Evolutionary conservation across 352 stramenopile species (phyloP).

Genomic region (Phytophthora macrochlamydospora): DNA sequence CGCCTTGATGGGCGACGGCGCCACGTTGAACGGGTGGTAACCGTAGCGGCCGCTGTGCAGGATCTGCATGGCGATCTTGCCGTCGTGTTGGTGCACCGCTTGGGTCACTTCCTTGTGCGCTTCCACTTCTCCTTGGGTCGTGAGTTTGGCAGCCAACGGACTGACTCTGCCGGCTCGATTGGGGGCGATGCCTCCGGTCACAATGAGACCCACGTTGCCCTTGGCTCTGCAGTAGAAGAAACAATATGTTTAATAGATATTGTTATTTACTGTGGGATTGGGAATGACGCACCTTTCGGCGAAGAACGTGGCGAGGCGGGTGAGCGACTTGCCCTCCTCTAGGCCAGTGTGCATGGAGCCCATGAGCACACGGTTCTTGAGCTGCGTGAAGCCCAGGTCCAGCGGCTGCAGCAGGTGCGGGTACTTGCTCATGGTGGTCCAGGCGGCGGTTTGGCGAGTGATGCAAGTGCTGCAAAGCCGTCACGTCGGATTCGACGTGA

Average conservation of each 20-base stretch:
- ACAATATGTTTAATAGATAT: not conserved
- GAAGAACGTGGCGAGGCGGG: conserved; percentile 94
- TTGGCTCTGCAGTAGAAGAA: conserved; percentile 58
- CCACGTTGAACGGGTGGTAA: conserved; percentile 96
- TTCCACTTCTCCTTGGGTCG: conserved; percentile 87
- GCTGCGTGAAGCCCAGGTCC: conserved; percentile 80
- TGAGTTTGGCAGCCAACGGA: conserved; percentile 95
- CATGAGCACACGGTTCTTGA: conserved; percentile 91
- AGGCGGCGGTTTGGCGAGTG: no score
- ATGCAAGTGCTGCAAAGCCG: no score
- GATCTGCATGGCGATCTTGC: conserved; percentile 93
- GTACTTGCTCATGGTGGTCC: conserved; percentile 64
- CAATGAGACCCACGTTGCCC: conserved; percentile 94
- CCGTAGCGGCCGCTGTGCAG: conserved; percentile 95
- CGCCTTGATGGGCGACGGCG: conserved; percentile 91
- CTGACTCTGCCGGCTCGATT: conserved; percentile 94
- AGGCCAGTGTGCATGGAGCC: conserved; percentile 93
- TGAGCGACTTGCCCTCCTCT: conserved; percentile 81
- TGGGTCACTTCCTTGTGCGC: conserved; percentile 93
- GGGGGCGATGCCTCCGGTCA: conserved; percentile 93
- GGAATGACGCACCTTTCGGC: conserved; percentile 68
- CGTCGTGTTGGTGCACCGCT: conserved; percentile 90
- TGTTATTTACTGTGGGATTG: no score
- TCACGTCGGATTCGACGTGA: no score
- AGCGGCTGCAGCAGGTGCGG: conserved; percentile 76